These are phyloP conservation scores for Pestalotiopsis sp. DNA, from an alignment of 2,329 filamentous ascomycete species.

Conservation along the genomic window DNA sequence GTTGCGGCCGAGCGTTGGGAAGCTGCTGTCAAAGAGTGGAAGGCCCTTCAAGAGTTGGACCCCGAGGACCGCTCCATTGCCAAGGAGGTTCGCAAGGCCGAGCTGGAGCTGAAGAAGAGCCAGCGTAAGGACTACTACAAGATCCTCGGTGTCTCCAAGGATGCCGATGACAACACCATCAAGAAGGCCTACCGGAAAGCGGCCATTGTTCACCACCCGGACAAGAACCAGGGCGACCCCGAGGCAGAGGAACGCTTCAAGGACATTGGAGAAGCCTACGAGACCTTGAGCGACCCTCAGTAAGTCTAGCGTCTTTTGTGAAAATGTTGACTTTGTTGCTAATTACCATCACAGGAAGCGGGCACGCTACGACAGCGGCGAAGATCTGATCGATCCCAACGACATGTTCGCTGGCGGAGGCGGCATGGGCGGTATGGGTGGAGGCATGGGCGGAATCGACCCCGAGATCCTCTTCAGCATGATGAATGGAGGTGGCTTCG, in stretches of 20 bases:
- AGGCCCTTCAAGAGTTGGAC: slow-evolving; percentile 80
- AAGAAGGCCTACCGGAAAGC: slow-evolving; percentile 97
- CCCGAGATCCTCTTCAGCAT: slow-evolving; percentile 82
- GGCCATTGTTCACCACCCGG: slow-evolving; percentile 91
- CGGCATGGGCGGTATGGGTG: slow-evolving; percentile 46
- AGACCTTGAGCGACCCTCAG: slow-evolving; percentile 92
- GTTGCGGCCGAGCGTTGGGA: slow-evolving; percentile 90
- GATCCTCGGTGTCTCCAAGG: slow-evolving; percentile 87
- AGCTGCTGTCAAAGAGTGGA: slow-evolving; percentile 86
- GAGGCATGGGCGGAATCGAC: slow-evolving; percentile 69
- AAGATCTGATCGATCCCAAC: slow-evolving; percentile 84
- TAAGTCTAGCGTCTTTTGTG: slow-evolving; percentile 47
- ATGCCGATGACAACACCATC: slow-evolving; percentile 81
- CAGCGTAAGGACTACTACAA: slow-evolving; percentile 99
- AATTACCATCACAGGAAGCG: slow-evolving; percentile 67
- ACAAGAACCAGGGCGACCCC: slow-evolving; percentile 92
- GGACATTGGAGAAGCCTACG: slow-evolving; percentile 96
- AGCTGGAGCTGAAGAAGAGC: slow-evolving; percentile 96
- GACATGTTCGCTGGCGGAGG: slow-evolving; percentile 78
- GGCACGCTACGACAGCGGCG: slow-evolving; percentile 87
- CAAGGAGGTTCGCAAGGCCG: slow-evolving; percentile 86
- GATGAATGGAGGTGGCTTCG: slow-evolving; percentile 71
- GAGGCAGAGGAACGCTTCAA: slow-evolving; percentile 92
- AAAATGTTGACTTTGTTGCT: slow-evolving; percentile 27
- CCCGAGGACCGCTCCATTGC: slow-evolving; percentile 79